A percentile compares a stretch with the other conserved stretches of the same genome.
Conservation (phyloP, 345 rosid species). For the Carallia brachiata region DNA sequence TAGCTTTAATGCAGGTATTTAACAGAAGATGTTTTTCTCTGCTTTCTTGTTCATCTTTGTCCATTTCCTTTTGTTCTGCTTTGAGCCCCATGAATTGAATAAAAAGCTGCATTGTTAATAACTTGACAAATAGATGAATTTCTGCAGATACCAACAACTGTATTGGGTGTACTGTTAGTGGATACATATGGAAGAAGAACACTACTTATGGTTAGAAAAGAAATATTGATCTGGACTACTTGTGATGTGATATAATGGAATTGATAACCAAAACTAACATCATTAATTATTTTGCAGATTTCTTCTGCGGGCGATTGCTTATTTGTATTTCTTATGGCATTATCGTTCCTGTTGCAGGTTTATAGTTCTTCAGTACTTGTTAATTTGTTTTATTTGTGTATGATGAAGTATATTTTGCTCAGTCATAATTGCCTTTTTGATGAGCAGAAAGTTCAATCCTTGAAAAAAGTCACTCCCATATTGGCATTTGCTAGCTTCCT, state of each 20-base stretch:
- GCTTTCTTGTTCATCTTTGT: too few species aligned
- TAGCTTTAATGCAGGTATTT: constrained; percentile 39
- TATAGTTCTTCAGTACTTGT: too few species aligned
- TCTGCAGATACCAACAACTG: constrained; percentile 35
- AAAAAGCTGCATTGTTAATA: too few species aligned
- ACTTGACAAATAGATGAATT: not conserved
- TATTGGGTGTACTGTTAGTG: constrained; percentile 34
- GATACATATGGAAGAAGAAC: constrained; percentile 56
- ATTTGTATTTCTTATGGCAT: constrained; percentile 36
- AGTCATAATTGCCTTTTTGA: not conserved
- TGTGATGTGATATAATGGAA: too few species aligned
- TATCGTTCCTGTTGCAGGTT: constrained; percentile 53
- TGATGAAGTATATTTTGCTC: too few species aligned
- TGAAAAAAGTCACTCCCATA: constrained; percentile 19
- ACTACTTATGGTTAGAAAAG: constrained; percentile 41
- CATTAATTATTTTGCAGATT: constrained; percentile 16
- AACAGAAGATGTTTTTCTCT: not conserved
- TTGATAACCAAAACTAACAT: too few species aligned
- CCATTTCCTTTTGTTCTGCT: not conserved
- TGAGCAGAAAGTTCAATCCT: constrained; percentile 24
- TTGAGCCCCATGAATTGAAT: not conserved
- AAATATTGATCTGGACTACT: too few species aligned
- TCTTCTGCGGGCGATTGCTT: constrained; percentile 43
- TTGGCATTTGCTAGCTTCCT: constrained; percentile 28
- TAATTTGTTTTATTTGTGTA: not conserved